Base-by-base conservation (phyloP, 352 stramenopile species). In the Aphanomyces astaci region DNA sequence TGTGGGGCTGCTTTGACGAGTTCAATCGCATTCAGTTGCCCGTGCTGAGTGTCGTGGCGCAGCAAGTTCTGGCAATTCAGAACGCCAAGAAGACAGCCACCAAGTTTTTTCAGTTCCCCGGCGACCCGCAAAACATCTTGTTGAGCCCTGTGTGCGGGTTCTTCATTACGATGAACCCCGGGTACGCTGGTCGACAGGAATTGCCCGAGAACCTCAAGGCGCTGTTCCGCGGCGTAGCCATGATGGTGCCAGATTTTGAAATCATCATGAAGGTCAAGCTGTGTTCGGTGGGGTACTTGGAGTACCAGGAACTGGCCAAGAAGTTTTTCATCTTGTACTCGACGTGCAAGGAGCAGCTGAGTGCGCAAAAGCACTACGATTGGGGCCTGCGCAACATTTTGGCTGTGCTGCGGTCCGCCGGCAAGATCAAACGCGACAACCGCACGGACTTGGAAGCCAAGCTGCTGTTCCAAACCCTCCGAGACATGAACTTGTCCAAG, bases 101-200 rank as follows among this genome's bases (percentile, higher is more conserved):
- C 2, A 90, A 96, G 64, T 94, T 92, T 75, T 98, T 99, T 77
- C 94, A 98, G 76, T 99, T 99, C 74, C 96, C 96, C 0, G 96
- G 96, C 33, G 96, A 99, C 70, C 94, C 95, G 10, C 95, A 98
- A 75, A 98, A 98, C 75, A 97, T 99, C 64, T 70, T 97, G 46
- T 79, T 99, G 2, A 95, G 96, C 33, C 94, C 94, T 13, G 91
- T 97, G 10, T 98, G 94, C 63, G 96, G 95, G 2, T 99, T 98
- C 75, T 99, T 99, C 73, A 99, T 99, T 71, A 99, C 97, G 1
- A 99, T 99, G 97, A 99, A 99, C 75, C 96, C 97, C 3, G 97
- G 97, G 55, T 99, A 99, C 72, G 96, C 96, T 53, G 97, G 96
- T 59, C 87, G 97, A 7, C 96, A 99, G 73, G 97, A 99, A 72